A percentile compares a stretch with the other conserved stretches of the same genome.
phyloP scores from a whole-genome alignment of 805 yeast genomes.

The Ogataea trehalophila region DNA sequence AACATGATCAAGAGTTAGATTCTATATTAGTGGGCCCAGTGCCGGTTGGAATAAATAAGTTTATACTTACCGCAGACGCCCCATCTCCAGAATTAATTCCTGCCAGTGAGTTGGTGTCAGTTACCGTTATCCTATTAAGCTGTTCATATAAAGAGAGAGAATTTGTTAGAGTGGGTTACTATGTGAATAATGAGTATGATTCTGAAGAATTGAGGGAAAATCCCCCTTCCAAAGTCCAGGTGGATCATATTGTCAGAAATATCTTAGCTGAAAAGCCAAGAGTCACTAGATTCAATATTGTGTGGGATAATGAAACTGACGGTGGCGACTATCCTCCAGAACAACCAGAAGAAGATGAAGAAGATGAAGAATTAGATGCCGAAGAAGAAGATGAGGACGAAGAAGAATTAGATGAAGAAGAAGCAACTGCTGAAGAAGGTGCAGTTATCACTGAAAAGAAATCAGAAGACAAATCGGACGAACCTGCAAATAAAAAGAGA shows the following conservation, averaged over 20 bases:
- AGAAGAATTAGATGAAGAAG: constrained; percentile 40
- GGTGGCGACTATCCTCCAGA: constrained; percentile 73
- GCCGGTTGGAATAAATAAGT: constrained; percentile 94
- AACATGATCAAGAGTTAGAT: constrained; percentile 95
- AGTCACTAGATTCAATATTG: constrained; percentile 93
- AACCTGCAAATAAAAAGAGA: constrained; percentile 13
- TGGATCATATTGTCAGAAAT: constrained; percentile 90
- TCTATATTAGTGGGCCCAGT: constrained; percentile 98
- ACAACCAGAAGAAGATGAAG: constrained; percentile 59
- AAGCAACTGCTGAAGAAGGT: constrained; percentile 12
- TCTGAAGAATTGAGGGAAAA: constrained; percentile 87
- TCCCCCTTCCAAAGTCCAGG: constrained; percentile 91
- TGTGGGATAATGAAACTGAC: constrained; percentile 75
- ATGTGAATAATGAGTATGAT: constrained; percentile 96
- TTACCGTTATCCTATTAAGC: constrained; percentile 87
- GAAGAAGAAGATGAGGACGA: constrained; percentile 54
- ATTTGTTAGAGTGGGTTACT: constrained; percentile 95
- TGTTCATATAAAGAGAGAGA: constrained; percentile 93
- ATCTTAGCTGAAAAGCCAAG: constrained; percentile 96
- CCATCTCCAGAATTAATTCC: constrained; percentile 96
- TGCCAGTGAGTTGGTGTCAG: constrained; percentile 90
- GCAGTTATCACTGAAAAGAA: too few relatives aligned
- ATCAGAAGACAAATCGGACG: constrained; percentile 6
- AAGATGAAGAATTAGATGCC: constrained; percentile 54
- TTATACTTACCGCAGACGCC: constrained; percentile 90